These are phyloP conservation scores for Aspergillus awamori DNA, from an alignment of 2,329 filamentous ascomycete species.

Conservation along the genomic window DNA sequence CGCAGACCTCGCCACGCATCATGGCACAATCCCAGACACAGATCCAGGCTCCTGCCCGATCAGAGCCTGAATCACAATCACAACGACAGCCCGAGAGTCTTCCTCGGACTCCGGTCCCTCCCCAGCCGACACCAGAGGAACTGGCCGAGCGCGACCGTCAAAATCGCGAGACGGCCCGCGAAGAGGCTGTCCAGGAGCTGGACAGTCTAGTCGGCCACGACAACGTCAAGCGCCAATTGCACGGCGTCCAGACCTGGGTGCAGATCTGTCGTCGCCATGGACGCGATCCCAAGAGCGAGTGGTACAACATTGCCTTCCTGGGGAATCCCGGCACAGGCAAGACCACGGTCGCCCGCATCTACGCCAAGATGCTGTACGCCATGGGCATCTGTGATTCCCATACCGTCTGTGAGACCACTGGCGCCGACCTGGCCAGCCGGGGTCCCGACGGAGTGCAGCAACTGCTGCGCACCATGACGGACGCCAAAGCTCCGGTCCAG, in stretches of 20 bases:
- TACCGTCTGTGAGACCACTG: constrained; percentile 17
- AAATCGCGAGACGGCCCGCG: constrained; percentile 14
- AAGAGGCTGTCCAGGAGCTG: constrained; percentile 19
- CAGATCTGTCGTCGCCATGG: constrained; percentile 26
- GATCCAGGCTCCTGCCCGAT: neutral
- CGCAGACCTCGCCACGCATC: neutral
- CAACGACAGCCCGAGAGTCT: neutral
- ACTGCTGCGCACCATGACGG: constrained; percentile 16
- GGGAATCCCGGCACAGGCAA: constrained; percentile 26
- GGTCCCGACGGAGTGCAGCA: constrained; percentile 14
- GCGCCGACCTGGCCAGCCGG: constrained; percentile 18
- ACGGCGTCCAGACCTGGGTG: constrained; percentile 24
- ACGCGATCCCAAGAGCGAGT: constrained; percentile 23
- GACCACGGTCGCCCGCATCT: constrained; percentile 22
- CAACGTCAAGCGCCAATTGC: constrained; percentile 24
- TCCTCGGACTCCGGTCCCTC: neutral
- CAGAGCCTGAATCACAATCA: neutral
- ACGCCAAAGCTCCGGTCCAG: constrained; percentile 9
- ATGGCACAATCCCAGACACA: constrained; percentile 5
- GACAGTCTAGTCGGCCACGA: constrained; percentile 21
- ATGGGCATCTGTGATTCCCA: constrained; percentile 21
- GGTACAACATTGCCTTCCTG: constrained; percentile 26
- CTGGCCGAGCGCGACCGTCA: constrained; percentile 12
- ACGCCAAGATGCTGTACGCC: constrained; percentile 25
- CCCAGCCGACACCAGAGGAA: constrained; percentile 5